phyloP scores from a whole-genome alignment of 2,329 filamentous ascomycete genomes.

The Penicillium griseofulvum region DNA sequence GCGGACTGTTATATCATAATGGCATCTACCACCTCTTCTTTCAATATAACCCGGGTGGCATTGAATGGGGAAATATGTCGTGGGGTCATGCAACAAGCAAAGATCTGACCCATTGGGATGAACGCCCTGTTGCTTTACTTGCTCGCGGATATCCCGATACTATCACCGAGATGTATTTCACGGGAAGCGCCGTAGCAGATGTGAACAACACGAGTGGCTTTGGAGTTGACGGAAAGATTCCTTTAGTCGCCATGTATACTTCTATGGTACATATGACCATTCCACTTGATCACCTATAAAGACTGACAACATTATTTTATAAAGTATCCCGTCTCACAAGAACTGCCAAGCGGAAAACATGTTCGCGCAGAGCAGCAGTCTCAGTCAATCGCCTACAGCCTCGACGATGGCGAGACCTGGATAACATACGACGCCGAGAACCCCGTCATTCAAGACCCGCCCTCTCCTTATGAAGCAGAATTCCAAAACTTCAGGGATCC shows the following conservation, averaged over 20 bases:
- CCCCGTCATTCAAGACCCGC: slow-evolving; percentile 55
- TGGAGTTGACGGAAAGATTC: slow-evolving; percentile 59
- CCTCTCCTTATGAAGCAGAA: slow-evolving; percentile 47
- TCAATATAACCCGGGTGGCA: slow-evolving; percentile 23
- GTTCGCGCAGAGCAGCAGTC: slow-evolving; percentile 38
- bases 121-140: slow-evolving; percentile 60
- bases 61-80: slow-evolving; percentile 23
- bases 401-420: slow-evolving; percentile 62
- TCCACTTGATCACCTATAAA: not conserved
- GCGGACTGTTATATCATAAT: slow-evolving; percentile 20
- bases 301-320: not conserved
- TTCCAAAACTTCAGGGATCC: slow-evolving; percentile 56
- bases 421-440: slow-evolving; percentile 56
- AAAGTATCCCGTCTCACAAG: slow-evolving; percentile 23
- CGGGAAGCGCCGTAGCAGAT: slow-evolving; percentile 59
- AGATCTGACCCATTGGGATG: slow-evolving; percentile 58
- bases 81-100: slow-evolving; percentile 28
- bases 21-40: slow-evolving; percentile 23
- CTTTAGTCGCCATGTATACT: slow-evolving; percentile 62
- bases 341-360: slow-evolving; percentile 23
- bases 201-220: slow-evolving; percentile 65
- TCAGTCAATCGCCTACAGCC: slow-evolving; percentile 63
- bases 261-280: slow-evolving; percentile 31
- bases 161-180: slow-evolving; percentile 49
- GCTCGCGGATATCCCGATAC: slow-evolving; percentile 44